Base-by-base conservation (phyloP, 768 basidiomycete species). In the Lactarius deliciosus region DNA sequence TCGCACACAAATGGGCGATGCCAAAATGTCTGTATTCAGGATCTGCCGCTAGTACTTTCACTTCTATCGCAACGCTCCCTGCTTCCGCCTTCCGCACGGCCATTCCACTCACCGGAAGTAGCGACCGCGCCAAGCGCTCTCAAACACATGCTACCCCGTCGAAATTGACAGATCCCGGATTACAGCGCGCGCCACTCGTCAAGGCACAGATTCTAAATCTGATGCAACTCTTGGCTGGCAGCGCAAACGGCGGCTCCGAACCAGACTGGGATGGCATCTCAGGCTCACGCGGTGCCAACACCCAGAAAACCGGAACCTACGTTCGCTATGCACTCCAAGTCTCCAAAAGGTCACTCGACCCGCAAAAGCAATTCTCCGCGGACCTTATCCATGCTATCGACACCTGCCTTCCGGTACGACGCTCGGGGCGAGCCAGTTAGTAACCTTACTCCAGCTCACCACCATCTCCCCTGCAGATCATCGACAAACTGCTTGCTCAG, bases 101-200 rank as follows among this genome's bases (percentile, higher is more conserved):
- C 10, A 15, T 13, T 32, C 30, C 55, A 3, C 28, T 5, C 30
- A 20, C 5, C 7, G n/a, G 22, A 13, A 58, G 38, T 40, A 13
- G 11, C 57, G 30, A 36, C 34, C 20, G n/a, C 18, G 38, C 6
- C 36, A 20, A 25, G 15, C 57, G 40, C 3, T 36, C 57, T 22
- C 57, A 8, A 22, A 58, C n/a, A 15, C 57, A 40, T 20, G 22
- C n/a, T 20, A 36, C 36, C n/a, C 57, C 57, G n/a, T 58, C 57
- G 13, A 58, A 25, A 4, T 25, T 58, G 57, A 58, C 34, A 25
- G 57, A 58, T 38, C 57, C 57, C 22, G 57, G 57, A 36, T 25
- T 58, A 20, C 36, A 58, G 36, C 36, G 57, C n/a, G 57, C 57
- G 57, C 57, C 57, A 36, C 57, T 58, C 32, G 25, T 58, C 36